Conservation (phyloP, 805 yeast genomes). For the Yarrowia sp. region DNA sequence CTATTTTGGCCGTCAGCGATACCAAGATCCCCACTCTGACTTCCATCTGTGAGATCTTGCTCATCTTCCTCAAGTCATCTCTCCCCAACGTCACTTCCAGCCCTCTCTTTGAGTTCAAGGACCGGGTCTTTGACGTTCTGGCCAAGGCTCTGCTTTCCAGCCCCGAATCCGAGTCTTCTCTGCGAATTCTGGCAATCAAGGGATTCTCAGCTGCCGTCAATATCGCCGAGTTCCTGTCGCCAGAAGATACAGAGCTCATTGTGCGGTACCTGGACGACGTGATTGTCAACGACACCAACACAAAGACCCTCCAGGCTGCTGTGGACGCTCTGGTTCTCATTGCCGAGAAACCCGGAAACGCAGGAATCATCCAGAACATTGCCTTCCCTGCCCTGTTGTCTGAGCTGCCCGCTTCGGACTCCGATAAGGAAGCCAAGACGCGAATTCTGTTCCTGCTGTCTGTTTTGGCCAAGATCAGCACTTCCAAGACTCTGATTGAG, state of each 20-base stretch:
- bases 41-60: slow-evolving; percentile 56
- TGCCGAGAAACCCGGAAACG: slow-evolving; percentile 49
- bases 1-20: slow-evolving; percentile 53
- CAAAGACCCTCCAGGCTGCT: slow-evolving; percentile 61
- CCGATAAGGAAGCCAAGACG: slow-evolving; percentile 3
- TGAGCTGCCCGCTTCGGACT: slow-evolving; percentile 57
- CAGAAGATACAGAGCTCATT: slow-evolving; percentile 65
- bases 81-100: slow-evolving; percentile 48
- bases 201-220: slow-evolving; percentile 66
- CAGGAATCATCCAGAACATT: slow-evolving; percentile 57
- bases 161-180: slow-evolving; percentile 70
- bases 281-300: slow-evolving; percentile 59
- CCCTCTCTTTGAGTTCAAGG: slow-evolving; percentile 60
- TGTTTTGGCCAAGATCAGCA: slow-evolving; percentile 14
- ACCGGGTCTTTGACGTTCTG: slow-evolving; percentile 68
- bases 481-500: slow-evolving; percentile 49
- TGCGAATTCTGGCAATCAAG: slow-evolving; percentile 69
- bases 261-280: slow-evolving; percentile 70
- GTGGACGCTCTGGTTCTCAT: slow-evolving; percentile 62
- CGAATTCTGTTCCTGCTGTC: slow-evolving; percentile 25
- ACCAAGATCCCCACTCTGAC: slow-evolving; percentile 64
- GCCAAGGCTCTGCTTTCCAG: slow-evolving; percentile 71
- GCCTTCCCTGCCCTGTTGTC: slow-evolving; percentile 61
- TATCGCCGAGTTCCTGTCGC: slow-evolving; percentile 56
- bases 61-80: slow-evolving; percentile 60